Evolutionary conservation across 306 rosid genomes (phyloP).

Genomic region (Acmispon strigosus): DNA sequence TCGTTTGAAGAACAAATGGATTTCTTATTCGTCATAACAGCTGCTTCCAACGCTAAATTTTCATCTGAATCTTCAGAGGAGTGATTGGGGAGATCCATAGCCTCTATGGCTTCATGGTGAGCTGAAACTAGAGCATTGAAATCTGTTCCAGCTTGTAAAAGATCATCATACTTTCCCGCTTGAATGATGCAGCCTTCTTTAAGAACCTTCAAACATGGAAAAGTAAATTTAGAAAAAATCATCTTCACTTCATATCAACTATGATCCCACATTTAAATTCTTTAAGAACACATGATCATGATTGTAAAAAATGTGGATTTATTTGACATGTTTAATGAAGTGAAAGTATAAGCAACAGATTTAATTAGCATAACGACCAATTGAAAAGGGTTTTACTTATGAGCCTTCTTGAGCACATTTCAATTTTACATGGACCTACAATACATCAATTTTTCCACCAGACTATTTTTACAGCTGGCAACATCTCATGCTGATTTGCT

Average conservation of each 20-base stretch:
- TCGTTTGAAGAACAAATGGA: conserved; percentile 37
- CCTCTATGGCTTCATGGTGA: conserved; percentile 98
- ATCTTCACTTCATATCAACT: conserved; percentile 11
- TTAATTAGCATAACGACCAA: not conserved
- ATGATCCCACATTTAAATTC: not conserved
- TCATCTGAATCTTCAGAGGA: conserved; percentile 91
- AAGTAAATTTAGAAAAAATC: conserved; percentile 13
- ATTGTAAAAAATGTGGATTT: not conserved
- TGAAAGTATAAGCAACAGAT: not conserved
- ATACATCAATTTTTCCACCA: not conserved
- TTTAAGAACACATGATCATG: not conserved
- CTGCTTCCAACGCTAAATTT: conserved; percentile 45
- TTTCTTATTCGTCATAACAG: conserved; percentile 41
- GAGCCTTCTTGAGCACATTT: not conserved
- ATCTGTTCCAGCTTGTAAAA: conserved; percentile 96
- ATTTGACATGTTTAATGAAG: not conserved
- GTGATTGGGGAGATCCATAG: conserved; percentile 90
- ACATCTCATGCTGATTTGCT: not conserved
- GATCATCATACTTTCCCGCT: conserved; percentile 94
- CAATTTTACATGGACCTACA: not conserved
- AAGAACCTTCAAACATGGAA: conserved; percentile 62
- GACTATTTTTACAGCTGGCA: not conserved
- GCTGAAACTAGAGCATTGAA: conserved; percentile 85
- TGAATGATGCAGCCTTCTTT: conserved; percentile 84
- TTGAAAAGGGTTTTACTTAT: not conserved